Evolutionary conservation across 768 basidiomycete genomes (phyloP), one percentile per base, ranked within the genome.

Genomic region (Lyophyllum atratum): DNA sequence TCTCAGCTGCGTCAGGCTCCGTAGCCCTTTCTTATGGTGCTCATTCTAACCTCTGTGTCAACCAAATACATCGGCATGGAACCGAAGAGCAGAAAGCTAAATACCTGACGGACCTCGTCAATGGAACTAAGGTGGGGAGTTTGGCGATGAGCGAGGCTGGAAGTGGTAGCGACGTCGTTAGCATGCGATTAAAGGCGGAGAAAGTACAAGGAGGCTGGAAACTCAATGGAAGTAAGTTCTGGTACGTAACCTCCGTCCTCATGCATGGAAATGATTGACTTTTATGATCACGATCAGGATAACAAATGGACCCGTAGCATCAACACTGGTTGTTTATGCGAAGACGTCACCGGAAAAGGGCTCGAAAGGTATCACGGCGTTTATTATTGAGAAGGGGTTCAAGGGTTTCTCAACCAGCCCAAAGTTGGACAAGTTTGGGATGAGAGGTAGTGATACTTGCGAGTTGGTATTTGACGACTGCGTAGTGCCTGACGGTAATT

Each of bases 131-230:
- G 69, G 84, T 98, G 28, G 95, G 95, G 37, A 87, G 90, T 63
- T 77, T 98, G 59, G 95, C 95, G 2, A 98, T 98, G 95, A 93
- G 90, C 64, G 95, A 98, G 76, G 81, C 89, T 1, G 93, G 90
- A 15, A 87, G 89, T 64, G 95, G 95, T 55, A 94, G 92, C 66
- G 95, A 98, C 72, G 95, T 98, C n/a, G 86, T 97, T 19, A 92
- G 92, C 67, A 98, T 98, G 95, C 80, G 80, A 65, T 76, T 94
- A 55, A 86, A 81, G 58, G 94, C 94, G 22, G 87, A 89, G 62
- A 90, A 89, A 75, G 78, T 87, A 5, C 74, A 83, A 25, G 90
- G 86, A 40, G 88, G 92, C 34, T 97, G 85, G 80, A 76, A 78
- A 56, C 70, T 98, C 60, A 95, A 92, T 65, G 95, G 95, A 0